Evolutionary conservation across 2,329 filamentous ascomycete species (phyloP).

Genomic region (Colletotrichum sp.): DNA sequence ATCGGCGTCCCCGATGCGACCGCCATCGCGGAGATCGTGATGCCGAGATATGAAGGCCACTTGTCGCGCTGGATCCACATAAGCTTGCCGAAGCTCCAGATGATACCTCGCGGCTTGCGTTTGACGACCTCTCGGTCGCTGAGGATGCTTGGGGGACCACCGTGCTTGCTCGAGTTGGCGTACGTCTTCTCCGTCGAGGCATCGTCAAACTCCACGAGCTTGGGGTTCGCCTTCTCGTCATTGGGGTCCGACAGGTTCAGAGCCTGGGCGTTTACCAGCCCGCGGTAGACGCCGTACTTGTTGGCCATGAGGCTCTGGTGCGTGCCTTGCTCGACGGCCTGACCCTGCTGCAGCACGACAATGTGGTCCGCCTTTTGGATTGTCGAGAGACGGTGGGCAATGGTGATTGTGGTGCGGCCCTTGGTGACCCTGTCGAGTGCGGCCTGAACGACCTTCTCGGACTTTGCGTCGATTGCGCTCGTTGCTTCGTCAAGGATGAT

Average conservation of each 20-base stretch:
- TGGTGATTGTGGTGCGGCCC: slow-evolving; percentile 26
- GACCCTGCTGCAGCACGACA: slow-evolving; percentile 48
- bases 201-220: background rate
- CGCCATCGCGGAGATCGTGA: slow-evolving; percentile 28
- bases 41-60: slow-evolving; percentile 29
- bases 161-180: background rate
- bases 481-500: slow-evolving; percentile 70
- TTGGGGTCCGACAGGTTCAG: background rate
- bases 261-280: slow-evolving; percentile 28
- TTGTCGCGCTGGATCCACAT: slow-evolving; percentile 24
- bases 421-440: slow-evolving; percentile 24
- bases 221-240: background rate
- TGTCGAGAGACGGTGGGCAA: slow-evolving; percentile 30
- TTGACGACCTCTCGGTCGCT: background rate
- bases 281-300: slow-evolving; percentile 25
- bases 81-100: slow-evolving; percentile 22
- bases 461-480: slow-evolving; percentile 46
- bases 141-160: background rate
- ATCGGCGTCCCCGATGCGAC: slow-evolving; percentile 30
- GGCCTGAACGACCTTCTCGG: slow-evolving; percentile 45
- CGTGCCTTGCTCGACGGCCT: slow-evolving; percentile 45
- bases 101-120: background rate
- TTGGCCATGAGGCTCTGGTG: slow-evolving; percentile 22
- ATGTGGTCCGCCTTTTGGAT: slow-evolving; percentile 37
- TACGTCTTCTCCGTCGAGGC: background rate